Base-by-base conservation (phyloP, 805 yeast genomes). In the Ogataea naganishii region DNA sequence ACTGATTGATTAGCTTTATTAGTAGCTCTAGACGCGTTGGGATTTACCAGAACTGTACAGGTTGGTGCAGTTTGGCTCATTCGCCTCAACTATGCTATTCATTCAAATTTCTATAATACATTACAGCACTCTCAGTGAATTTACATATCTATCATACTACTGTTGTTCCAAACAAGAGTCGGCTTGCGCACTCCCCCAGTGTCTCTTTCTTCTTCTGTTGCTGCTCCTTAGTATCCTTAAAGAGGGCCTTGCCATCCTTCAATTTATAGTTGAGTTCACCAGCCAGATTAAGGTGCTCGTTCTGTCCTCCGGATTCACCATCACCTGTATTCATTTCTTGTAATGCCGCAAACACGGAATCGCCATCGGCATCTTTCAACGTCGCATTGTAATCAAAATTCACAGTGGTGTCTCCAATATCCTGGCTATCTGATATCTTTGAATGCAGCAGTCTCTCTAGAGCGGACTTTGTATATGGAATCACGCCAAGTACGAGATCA, bases 391-490 rank as follows among this genome's bases (percentile, higher is more conserved):
- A 24, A 16, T 40, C 38, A 12, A 41, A 30, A 21, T 43, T 34
- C 6, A 42, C 38, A 17, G 41, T 30, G 4, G 53, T 40, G 26
- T 61, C 66, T 1, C 77, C 77, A 17, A 72, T 57, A 38, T 72
- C 72, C 40, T 70, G 75, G 22, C 45, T 49, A 7, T 49, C 56
- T 4, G 54, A 51, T 26, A 72, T 54, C 30, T 58, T 59, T 32
- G 67, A 46, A 35, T 62, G 62, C 24, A 67, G 63, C 19, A 80
- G 56, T 46, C 74, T 75, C 43, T 78, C 86, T 13, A 79, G 63
- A 2, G 75, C 65, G 17, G 62, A 59, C 38, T 71, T 75, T 10
- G 71, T 65, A 47, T 78, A 80, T 4, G 94, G 83, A 7, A 80
- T 58, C 53, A 68, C 94, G 47, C 94, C 74, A 49, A 77, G 53